Evolutionary conservation across 495 filamentous ascomycete species (phyloP), one percentile per base, ranked within the genome.

Genomic region (Aspergillus bridgeri): DNA sequence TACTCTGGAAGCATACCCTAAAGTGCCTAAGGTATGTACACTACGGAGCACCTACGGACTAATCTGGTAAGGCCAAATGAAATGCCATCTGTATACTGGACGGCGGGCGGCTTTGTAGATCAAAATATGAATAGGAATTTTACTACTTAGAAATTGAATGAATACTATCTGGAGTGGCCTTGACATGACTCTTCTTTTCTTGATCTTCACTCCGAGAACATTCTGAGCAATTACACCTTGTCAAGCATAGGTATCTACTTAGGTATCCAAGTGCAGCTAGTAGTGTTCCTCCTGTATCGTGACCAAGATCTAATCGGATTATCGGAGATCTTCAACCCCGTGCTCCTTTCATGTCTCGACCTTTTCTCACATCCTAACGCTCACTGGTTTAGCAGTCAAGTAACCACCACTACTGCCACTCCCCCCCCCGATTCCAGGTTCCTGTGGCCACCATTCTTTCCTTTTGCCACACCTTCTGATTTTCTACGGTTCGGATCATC

Each of bases 11-110:
- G n/a, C n/a, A n/a, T n/a, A n/a, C n/a, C n/a, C n/a, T n/a, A n/a
- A n/a, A n/a, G n/a, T n/a, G n/a, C n/a, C n/a, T n/a, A n/a, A n/a
- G n/a, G n/a, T 29, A 29, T 27, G 7, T 18, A n/a, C 24, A 27
- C 18, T 51, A 51, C 48, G 17, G 5, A 19, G 44, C 29, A 23
- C 19, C 44, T 47, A 18, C 21, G 21, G 24, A 51, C 55, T 48
- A 57, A 57, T 57, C 55, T 57, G 55, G 33, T 8, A 24, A 20
- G 48, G 33, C 51, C 48, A 20, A 56, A 54, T 54, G 33, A 54
- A 54, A 54, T 42, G 17, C 48, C 23, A 20, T 23, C 45, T 18
- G 45, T 18, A 38, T 38, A 38, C 33, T 38, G 33, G 33, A 38
- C 11, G 9, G 33, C 17, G 33, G 33, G 17, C 33, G 33, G 17